phyloP scores from a whole-genome alignment of 345 rosid species.

The Rhodamnia rubescens region DNA sequence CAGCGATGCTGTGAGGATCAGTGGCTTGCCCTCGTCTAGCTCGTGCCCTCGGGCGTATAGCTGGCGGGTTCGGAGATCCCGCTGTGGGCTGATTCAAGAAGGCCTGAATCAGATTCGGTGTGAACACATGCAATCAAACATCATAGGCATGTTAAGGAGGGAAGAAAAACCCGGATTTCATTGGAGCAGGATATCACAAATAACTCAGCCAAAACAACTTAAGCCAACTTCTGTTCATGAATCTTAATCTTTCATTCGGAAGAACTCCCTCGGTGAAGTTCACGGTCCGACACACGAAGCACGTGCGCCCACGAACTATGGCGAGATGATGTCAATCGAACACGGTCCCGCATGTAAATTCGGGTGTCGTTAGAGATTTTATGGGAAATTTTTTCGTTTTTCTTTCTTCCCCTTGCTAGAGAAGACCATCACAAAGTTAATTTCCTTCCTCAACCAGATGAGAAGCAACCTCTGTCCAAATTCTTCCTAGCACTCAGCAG shows the following conservation, averaged over 20 bases:
- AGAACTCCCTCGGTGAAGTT: neutral
- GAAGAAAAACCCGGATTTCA: neutral
- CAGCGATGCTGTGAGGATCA: constrained; percentile 62
- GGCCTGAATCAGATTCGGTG: constrained; percentile 12
- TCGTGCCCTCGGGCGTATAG: constrained; percentile 43
- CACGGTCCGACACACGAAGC: neutral
- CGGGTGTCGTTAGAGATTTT: neutral
- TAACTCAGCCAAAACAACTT: neutral
- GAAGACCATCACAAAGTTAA: neutral
- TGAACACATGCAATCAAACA: neutral
- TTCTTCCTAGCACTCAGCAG: neutral
- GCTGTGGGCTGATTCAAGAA: constrained; percentile 30
- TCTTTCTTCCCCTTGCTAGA: neutral
- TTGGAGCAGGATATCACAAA: neutral
- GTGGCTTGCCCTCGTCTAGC: constrained; percentile 65
- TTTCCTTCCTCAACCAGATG: neutral
- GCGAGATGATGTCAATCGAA: neutral
- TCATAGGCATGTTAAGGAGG: neutral
- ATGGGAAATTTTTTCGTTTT: neutral
- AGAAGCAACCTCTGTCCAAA: neutral
- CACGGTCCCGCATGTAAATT: neutral
- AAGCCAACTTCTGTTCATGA: neutral
- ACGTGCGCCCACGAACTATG: neutral
- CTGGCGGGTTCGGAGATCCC: constrained; percentile 33
- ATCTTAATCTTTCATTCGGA: neutral